Conservation (phyloP, 2,329 filamentous ascomycete genomes). For the Aspergillus sp. region DNA sequence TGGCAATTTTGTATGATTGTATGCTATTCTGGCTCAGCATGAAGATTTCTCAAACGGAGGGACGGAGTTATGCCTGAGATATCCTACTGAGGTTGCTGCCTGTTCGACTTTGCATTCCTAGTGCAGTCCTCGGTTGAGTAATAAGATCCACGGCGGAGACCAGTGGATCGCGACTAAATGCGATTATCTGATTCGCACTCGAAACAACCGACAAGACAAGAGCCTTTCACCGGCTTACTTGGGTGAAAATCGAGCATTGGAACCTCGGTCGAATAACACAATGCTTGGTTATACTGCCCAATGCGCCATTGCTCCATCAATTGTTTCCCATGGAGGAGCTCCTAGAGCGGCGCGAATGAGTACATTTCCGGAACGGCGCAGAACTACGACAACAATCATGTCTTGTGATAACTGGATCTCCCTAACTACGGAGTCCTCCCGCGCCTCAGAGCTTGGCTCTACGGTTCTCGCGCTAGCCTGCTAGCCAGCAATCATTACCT, state of each 20-base stretch:
- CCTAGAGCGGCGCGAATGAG: neutral
- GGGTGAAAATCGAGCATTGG: conserved; percentile 12
- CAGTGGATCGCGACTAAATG: conserved; percentile 9
- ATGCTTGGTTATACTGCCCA: too few species aligned
- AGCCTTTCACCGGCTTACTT: conserved; percentile 6
- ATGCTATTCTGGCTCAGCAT: too few species aligned
- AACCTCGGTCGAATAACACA: neutral
- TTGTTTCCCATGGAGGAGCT: neutral
- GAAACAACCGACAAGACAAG: conserved; percentile 5
- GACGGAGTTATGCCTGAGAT: neutral
- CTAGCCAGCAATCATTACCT: conserved; percentile 8
- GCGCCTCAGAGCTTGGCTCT: conserved; percentile 5
- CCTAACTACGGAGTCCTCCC: conserved; percentile 12
- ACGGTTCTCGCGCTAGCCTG: neutral
- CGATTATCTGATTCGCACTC: conserved; percentile 7
- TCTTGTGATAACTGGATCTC: neutral
- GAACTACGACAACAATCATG: neutral
- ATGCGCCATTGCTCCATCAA: neutral
- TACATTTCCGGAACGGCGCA: neutral
- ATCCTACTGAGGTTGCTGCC: neutral
- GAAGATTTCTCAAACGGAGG: neutral
- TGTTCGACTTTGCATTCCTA: too few species aligned
- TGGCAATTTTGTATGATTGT: too few species aligned
- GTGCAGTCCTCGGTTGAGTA: conserved; percentile 6
- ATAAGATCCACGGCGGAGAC: conserved; percentile 4